Evolutionary conservation across 2,329 filamentous ascomycete species (phyloP).

Genomic region (Fusarium euwallaceae): DNA sequence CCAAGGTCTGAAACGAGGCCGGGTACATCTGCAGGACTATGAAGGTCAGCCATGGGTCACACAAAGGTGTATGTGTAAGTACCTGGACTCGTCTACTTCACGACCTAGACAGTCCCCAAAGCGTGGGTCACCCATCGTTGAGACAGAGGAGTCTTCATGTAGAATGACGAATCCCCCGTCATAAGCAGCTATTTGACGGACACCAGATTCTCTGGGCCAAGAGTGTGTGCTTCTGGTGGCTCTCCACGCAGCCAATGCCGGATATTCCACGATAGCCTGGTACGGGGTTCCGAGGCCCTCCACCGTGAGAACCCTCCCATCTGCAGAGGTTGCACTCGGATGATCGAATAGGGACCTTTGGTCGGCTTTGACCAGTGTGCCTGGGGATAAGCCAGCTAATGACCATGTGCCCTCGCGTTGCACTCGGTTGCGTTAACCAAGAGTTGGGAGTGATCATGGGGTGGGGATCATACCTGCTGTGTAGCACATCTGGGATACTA

Average conservation of each 20-base stretch:
- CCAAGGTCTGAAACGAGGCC: conserved; percentile 62
- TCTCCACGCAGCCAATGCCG: conserved; percentile 39
- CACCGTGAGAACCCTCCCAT: conserved; percentile 24
- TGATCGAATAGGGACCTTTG: conserved; percentile 14
- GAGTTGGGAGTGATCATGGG: too few relatives aligned
- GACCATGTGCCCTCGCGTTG: conserved; percentile 25
- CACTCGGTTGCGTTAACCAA: conserved; percentile 32
- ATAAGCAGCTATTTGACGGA: conserved; percentile 61
- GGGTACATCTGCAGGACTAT: conserved; percentile 61
- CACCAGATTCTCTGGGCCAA: conserved; percentile 42
- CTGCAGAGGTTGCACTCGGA: conserved; percentile 32
- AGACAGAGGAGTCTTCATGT: conserved; percentile 59
- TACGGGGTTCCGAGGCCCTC: neutral
- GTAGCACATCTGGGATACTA: conserved; percentile 56
- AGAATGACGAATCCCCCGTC: conserved; percentile 65
- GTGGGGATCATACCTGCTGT: conserved; percentile 57
- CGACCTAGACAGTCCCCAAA: conserved; percentile 70
- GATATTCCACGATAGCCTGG: conserved; percentile 37
- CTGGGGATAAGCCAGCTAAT: neutral
- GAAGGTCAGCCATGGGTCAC: conserved; percentile 16
- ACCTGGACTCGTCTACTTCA: conserved; percentile 55
- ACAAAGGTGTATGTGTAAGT: neutral
- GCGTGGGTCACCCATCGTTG: conserved; percentile 70
- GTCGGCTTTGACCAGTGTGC: conserved; percentile 14
- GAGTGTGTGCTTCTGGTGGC: conserved; percentile 5